phyloP scores from a whole-genome alignment of 768 basidiomycete species.

The Tubosaeta sp. region DNA sequence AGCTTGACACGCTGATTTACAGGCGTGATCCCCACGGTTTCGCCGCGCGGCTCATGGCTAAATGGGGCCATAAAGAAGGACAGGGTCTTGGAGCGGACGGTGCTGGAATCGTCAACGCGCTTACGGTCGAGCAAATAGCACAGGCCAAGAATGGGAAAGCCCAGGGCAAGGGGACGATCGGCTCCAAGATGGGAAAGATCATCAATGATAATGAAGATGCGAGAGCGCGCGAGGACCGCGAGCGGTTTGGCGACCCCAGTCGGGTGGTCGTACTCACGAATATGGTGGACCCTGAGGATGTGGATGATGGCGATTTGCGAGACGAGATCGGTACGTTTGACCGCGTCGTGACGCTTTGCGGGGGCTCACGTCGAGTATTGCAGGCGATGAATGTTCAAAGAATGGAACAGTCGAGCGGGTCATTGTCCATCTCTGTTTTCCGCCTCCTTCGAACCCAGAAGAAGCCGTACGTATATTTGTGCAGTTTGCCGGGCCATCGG shows the following conservation, averaged over 20 bases:
- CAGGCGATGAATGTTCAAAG: constrained; percentile 89
- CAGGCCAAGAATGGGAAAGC: constrained; percentile 35
- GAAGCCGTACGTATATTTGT: constrained; percentile 92
- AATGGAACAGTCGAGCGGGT: constrained; percentile 92
- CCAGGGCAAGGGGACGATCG: constrained; percentile 38
- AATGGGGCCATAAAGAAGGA: constrained; percentile 94
- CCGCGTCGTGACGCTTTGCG: background rate
- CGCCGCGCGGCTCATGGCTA: constrained; percentile 87
- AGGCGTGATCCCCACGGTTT: constrained; percentile 69
- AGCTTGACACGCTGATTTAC: background rate
- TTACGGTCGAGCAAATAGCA: constrained; percentile 68
- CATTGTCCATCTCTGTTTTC: constrained; percentile 72
- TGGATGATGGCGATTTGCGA: constrained; percentile 77
- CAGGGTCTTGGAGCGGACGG: constrained; percentile 86
- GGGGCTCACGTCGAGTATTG: background rate
- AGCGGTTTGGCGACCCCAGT: constrained; percentile 84
- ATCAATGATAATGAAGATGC: constrained; percentile 87
- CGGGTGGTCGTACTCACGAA: constrained; percentile 88
- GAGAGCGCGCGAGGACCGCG: constrained; percentile 69
- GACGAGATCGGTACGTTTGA: constrained; percentile 76
- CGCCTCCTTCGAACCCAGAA: constrained; percentile 59
- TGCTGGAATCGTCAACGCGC: constrained; percentile 83
- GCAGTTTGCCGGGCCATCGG: constrained; percentile 83
- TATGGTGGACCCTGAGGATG: constrained; percentile 81
- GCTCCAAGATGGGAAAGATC: constrained; percentile 80